A percentile compares a stretch with the other conserved stretches of the same genome.
phyloP scores from a whole-genome alignment of 2,329 filamentous ascomycete species.

The Thielaviopsis musarum region DNA sequence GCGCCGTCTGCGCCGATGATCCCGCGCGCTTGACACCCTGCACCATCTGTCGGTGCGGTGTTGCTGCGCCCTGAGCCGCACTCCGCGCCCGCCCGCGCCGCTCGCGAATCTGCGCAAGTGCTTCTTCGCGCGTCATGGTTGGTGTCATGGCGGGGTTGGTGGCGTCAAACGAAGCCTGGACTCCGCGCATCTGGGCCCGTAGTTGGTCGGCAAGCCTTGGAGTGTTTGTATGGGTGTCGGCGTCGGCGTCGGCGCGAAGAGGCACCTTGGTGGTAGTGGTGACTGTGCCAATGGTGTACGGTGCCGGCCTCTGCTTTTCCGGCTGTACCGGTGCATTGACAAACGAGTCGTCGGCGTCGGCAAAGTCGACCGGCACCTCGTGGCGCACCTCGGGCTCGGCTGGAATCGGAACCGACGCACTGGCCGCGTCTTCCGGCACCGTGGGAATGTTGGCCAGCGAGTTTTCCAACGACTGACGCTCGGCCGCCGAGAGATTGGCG shows the following conservation, averaged over 20 bases:
- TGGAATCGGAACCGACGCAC: conserved; percentile 11
- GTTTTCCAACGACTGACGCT: neutral
- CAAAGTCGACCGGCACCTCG: conserved; percentile 19
- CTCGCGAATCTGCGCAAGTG: conserved; percentile 58
- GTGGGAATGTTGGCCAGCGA: conserved; percentile 7
- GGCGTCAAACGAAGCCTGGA: conserved; percentile 30
- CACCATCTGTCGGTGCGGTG: conserved; percentile 18
- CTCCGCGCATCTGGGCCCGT: conserved; percentile 1
- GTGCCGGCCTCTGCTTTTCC: neutral
- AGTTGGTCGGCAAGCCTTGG: neutral
- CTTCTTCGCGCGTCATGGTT: conserved; percentile 56
- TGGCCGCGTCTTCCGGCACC: conserved; percentile 5
- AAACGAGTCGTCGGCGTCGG: conserved; percentile 10
- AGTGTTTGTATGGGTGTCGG: neutral
- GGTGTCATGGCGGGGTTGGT: conserved; percentile 43
- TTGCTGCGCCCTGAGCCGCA: conserved; percentile 41
- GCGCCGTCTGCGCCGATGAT: neutral
- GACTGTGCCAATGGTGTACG: conserved; percentile 25
- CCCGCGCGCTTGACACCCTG: conserved; percentile 3
- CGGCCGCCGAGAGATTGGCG: conserved; percentile 7
- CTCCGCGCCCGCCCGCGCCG: conserved; percentile 54
- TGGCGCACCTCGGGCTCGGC: conserved; percentile 14
- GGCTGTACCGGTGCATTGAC: conserved; percentile 13
- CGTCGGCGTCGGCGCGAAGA: conserved; percentile 27
- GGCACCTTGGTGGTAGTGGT: conserved; percentile 36